Evolutionary conservation across 2,329 filamentous ascomycete genomes (phyloP).

Genomic region (Botrytis paeoniae): DNA sequence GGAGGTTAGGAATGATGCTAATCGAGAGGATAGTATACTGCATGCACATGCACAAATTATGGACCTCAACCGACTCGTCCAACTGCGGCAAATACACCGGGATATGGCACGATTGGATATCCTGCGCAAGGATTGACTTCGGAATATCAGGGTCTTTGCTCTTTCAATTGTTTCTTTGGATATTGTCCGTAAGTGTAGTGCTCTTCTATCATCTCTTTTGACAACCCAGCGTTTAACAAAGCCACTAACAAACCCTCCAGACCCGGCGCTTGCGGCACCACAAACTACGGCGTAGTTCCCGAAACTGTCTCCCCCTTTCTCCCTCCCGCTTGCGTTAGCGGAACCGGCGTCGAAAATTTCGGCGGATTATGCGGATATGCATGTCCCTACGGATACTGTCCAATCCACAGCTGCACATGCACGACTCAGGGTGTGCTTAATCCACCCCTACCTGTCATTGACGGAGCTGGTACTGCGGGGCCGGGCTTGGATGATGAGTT

Average conservation of each 20-base stretch:
- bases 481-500: neutral
- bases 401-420: neutral
- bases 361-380: neutral
- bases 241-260: neutral
- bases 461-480: neutral
- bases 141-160: neutral
- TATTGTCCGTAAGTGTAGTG: neutral
- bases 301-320: neutral
- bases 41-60: neutral
- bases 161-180: neutral
- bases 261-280: neutral
- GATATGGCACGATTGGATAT: neutral
- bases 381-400: neutral
- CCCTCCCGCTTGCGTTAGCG: neutral
- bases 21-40: neutral
- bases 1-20: neutral
- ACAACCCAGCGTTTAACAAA: neutral
- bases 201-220: neutral
- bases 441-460: neutral
- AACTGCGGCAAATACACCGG: neutral
- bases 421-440: neutral
- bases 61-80: neutral
- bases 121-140: neutral
- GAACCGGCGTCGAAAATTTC: neutral
- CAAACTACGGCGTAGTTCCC: neutral